Percentiles rank a stretch among this genome's conserved stretches.
Evolutionary conservation across 192 early-diverging fungal species (phyloP).

Genomic region (Dissophora ornata): DNA sequence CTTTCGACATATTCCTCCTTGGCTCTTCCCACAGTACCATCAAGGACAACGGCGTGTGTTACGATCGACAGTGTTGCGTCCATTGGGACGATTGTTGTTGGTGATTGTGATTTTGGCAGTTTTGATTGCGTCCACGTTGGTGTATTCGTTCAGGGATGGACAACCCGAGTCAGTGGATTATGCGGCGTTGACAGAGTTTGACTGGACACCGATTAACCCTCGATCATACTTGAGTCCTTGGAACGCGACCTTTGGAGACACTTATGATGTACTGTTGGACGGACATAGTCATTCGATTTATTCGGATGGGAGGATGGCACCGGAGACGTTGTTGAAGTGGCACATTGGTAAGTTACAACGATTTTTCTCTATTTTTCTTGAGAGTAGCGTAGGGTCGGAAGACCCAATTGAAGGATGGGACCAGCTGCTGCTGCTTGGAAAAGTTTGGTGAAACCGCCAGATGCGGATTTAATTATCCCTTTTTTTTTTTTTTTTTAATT

Average conservation of each 20-base stretch:
- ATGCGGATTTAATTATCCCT: too few species aligned
- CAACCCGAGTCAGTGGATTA: constrained; percentile 49
- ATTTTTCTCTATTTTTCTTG: background rate
- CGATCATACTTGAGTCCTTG: constrained; percentile 58
- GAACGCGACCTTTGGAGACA: constrained; percentile 37
- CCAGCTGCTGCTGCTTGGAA: too few species aligned
- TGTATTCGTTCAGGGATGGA: constrained; percentile 32
- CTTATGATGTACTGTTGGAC: constrained; percentile 70
- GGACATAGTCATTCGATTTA: constrained; percentile 73
- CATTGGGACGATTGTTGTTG: constrained; percentile 20
- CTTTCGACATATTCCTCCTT: constrained; percentile 23
- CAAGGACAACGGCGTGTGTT: constrained; percentile 1
- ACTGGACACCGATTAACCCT: constrained; percentile 62
- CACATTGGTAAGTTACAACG: constrained; percentile 60
- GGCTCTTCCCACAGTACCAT: constrained; percentile 33
- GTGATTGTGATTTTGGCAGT: constrained; percentile 15
- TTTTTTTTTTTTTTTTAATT: too few species aligned
- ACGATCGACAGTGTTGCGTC: constrained; percentile 21
- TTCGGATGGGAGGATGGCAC: constrained; percentile 70
- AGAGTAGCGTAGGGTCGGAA: constrained; percentile 72
- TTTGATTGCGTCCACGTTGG: constrained; percentile 24
- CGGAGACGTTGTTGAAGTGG: constrained; percentile 70
- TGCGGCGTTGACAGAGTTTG: constrained; percentile 46
- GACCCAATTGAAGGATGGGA: too few species aligned
- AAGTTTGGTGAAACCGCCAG: too few species aligned